A percentile compares a stretch with the other conserved stretches of the same genome.
phyloP scores from a whole-genome alignment of 2,329 filamentous ascomycete species.

The Magnaporthiopsis incrustans region DNA sequence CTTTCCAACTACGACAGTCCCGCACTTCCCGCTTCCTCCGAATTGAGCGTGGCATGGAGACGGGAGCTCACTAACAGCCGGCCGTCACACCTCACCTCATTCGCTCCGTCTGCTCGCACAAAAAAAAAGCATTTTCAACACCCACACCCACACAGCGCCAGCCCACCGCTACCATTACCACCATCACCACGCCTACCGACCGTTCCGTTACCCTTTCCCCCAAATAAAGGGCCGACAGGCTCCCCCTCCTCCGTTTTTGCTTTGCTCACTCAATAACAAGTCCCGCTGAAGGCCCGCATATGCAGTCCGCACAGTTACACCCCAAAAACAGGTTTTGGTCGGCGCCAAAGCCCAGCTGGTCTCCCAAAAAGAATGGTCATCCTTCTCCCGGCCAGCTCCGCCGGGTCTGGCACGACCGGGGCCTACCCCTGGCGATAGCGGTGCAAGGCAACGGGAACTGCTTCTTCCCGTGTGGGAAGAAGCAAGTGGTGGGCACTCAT shows the following conservation, averaged over 20 bases:
- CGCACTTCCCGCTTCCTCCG: background rate
- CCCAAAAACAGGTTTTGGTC: conserved; percentile 19
- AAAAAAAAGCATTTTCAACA: no score
- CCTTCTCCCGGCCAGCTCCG: background rate
- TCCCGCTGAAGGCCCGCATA: conserved; percentile 17
- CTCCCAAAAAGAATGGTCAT: background rate
- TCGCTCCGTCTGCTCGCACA: no score
- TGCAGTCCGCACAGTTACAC: conserved; percentile 19
- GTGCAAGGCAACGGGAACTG: background rate
- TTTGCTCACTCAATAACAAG: background rate
- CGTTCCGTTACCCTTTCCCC: background rate
- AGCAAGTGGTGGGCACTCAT: background rate
- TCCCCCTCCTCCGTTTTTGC: background rate
- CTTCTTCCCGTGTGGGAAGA: background rate
- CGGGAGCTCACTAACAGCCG: no score
- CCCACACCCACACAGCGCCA: background rate
- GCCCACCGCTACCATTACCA: no score
- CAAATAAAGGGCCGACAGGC: background rate
- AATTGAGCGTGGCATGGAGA: no score
- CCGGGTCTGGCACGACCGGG: background rate
- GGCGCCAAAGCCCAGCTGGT: conserved; percentile 7
- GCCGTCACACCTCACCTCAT: no score
- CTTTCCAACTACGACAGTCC: background rate
- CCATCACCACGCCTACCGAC: background rate
- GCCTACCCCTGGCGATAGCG: background rate